Conservation (phyloP, 2,329 filamentous ascomycete genomes). For the Ustulina deusta region DNA sequence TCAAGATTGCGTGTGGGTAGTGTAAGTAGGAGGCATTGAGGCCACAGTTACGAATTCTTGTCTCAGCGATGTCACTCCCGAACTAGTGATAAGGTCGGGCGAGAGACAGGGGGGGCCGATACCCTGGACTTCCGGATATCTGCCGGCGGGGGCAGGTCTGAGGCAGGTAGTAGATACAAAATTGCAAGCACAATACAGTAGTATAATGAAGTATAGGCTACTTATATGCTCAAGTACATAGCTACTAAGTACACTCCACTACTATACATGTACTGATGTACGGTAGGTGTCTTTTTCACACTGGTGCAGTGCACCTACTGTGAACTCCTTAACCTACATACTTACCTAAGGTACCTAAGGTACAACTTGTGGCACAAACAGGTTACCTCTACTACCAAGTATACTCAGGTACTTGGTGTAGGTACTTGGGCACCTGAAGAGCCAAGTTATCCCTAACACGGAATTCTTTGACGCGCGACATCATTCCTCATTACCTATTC, state of each 20-base stretch:
- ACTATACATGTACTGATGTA: no score
- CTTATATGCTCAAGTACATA: no score
- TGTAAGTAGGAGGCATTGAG: conserved; percentile 30
- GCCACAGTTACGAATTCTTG: conserved; percentile 45
- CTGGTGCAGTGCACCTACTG: not conserved
- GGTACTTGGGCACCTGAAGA: not conserved
- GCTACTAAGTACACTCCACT: no score
- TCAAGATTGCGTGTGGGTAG: not conserved
- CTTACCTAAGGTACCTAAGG: not conserved
- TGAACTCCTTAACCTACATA: not conserved
- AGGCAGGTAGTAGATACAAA: conserved; percentile 1
- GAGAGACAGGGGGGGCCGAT: conserved; percentile 26
- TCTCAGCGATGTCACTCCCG: conserved; percentile 40
- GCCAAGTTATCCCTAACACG: not conserved
- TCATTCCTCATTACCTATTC: conserved; percentile 30
- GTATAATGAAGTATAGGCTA: not conserved
- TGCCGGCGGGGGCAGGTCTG: conserved; percentile 42
- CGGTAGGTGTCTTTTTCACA: not conserved
- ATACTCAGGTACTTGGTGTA: not conserved
- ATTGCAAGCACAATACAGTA: not conserved
- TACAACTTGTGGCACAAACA: no score
- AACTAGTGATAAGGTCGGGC: conserved; percentile 33
- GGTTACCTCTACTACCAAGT: no score
- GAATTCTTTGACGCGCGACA: conserved; percentile 41
- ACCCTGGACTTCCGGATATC: conserved; percentile 52